Percentiles rank a stretch among this genome's conserved stretches.
Evolutionary conservation across 257 asterid genomes (phyloP).

Genomic region (Linderniella brevidens): DNA sequence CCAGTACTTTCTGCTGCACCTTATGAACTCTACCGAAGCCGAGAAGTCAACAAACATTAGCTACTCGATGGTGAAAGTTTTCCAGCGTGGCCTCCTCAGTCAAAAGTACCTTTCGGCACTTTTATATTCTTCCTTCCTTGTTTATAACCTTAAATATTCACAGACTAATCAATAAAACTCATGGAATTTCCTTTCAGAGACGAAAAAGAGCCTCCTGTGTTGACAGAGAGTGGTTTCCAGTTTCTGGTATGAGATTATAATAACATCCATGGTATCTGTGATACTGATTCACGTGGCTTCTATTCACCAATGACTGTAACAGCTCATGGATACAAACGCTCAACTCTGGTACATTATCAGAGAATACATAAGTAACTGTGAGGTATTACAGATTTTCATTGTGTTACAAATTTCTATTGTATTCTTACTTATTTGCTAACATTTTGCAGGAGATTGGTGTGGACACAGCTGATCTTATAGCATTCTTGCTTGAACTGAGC

Average conservation of each 20-base stretch:
- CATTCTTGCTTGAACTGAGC: slow-evolving; percentile 90
- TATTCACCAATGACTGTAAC: slow-evolving; percentile 26
- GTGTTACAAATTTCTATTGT: background rate
- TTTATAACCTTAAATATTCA: no score
- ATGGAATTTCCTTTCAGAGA: slow-evolving; percentile 51
- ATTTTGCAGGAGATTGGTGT: slow-evolving; percentile 74
- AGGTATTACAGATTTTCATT: slow-evolving; percentile 26
- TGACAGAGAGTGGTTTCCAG: slow-evolving; percentile 97
- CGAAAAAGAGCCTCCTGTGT: slow-evolving; percentile 61
- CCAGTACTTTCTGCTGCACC: slow-evolving; percentile 92
- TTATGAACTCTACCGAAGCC: slow-evolving; percentile 73
- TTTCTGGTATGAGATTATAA: slow-evolving; percentile 54
- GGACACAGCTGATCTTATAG: slow-evolving; percentile 86
- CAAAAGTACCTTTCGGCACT: slow-evolving; percentile 48
- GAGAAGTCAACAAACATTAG: slow-evolving; percentile 73
- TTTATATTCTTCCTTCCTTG: slow-evolving; percentile 4
- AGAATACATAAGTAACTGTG: slow-evolving; percentile 85
- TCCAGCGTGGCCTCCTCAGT: slow-evolving; percentile 88
- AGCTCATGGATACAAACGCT: slow-evolving; percentile 97
- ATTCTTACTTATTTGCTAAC: background rate
- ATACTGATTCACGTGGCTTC: slow-evolving; percentile 16
- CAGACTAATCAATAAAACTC: slow-evolving; percentile 1
- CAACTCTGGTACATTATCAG: slow-evolving; percentile 98
- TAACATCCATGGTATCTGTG: background rate
- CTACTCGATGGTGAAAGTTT: slow-evolving; percentile 89